Evolutionary conservation across 73 alveolate species (phyloP).

Genomic region (Diophrys sp.): DNA sequence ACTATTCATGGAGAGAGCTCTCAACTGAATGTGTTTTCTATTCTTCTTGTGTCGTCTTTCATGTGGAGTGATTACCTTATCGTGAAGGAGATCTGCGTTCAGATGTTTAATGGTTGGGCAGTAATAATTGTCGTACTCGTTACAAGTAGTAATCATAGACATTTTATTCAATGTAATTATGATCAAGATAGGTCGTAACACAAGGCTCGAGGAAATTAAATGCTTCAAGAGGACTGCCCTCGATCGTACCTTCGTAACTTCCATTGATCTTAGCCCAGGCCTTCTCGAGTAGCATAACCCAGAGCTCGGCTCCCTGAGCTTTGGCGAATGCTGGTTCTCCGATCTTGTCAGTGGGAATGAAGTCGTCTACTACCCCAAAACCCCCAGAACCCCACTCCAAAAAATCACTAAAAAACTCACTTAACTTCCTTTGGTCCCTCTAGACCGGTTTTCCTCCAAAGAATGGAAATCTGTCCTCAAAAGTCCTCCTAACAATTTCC

Average conservation of each 20-base stretch:
- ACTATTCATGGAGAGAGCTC: too few species aligned
- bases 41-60: slow-evolving; percentile 1
- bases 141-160: slow-evolving; percentile 49
- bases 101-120: too few species aligned
- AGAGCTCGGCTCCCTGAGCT: slow-evolving; percentile 83
- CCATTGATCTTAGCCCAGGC: slow-evolving; percentile 98
- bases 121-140: too few species aligned
- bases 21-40: slow-evolving; percentile 31
- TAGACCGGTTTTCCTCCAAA: too few species aligned
- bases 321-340: slow-evolving; percentile 73
- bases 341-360: slow-evolving; percentile 75
- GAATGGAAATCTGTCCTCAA: too few species aligned
- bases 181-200: slow-evolving; percentile 29
- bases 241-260: slow-evolving; percentile 80
- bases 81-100: too few species aligned
- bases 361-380: slow-evolving; percentile 94
- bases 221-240: slow-evolving; percentile 90
- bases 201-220: slow-evolving; percentile 94
- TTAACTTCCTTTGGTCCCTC: too few species aligned
- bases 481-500: too few species aligned
- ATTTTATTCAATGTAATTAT: slow-evolving; percentile 26
- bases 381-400: too few species aligned
- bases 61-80: slow-evolving; percentile 6
- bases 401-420: too few species aligned
- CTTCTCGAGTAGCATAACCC: slow-evolving; percentile 97